phyloP scores from a whole-genome alignment of 345 rosid species.

The Bretschneidera sinensis region DNA sequence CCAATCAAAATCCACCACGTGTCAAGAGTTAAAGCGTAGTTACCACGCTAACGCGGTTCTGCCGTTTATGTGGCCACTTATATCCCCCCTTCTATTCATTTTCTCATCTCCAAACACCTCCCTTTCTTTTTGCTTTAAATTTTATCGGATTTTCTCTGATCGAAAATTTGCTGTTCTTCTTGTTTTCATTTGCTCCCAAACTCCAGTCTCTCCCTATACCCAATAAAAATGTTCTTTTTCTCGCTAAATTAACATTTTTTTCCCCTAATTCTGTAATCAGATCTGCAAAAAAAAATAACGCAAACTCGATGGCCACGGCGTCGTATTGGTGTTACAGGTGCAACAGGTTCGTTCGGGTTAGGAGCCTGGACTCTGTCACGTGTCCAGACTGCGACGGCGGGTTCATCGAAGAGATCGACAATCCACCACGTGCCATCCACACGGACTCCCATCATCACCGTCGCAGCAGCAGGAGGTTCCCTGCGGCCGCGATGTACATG shows the following conservation, averaged over 20 bases:
- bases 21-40: too few species aligned
- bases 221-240: background rate
- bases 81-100: too few species aligned
- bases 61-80: too few species aligned
- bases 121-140: too few species aligned
- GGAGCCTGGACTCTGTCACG: constrained; percentile 36
- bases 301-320: constrained; percentile 50
- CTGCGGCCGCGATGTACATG: constrained; percentile 42
- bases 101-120: too few species aligned
- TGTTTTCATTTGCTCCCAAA: too few species aligned
- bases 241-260: background rate
- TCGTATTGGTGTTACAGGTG: constrained; percentile 92
- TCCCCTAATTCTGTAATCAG: constrained; percentile 13
- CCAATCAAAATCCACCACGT: too few species aligned
- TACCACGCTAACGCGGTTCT: too few species aligned
- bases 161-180: too few species aligned
- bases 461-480: constrained; percentile 22
- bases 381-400: constrained; percentile 88
- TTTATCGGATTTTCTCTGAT: too few species aligned
- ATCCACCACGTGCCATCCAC: constrained; percentile 30
- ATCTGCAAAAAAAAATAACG: too few species aligned
- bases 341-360: constrained; percentile 55
- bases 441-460: constrained; percentile 23
- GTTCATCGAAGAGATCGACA: constrained; percentile 64
- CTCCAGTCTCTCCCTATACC: too few species aligned